Base-by-base conservation (phyloP, 768 basidiomycete species). In the Russula earlei region DNA sequence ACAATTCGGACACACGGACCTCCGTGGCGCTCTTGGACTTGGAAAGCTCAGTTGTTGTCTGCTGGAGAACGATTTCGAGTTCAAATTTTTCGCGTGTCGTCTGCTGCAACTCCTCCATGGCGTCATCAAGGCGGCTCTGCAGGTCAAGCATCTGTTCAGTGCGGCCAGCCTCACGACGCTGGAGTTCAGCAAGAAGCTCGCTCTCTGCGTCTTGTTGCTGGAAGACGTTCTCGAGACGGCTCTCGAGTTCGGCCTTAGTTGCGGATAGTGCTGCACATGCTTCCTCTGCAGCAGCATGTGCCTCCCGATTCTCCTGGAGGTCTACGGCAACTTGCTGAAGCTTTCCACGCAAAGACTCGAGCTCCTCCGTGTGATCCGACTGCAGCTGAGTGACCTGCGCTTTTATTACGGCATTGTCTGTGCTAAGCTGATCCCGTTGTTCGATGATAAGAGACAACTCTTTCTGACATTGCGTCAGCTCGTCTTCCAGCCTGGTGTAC, bases 211-310 rank as follows among this genome's bases (percentile, higher is more conserved):
- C 54, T 36, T 33, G 54, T 31, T 55, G 42, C 41, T 46, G 50
- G 31, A 38, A 41, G 42, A 36, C 42, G 19, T 17, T 15, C 15
- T 46, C 49, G 15, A 62, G 49, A n/a, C 47, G 58, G 22, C 29
- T 54, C 41, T 62, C 54, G 27, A 62, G 61, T n/a, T 55, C 54
- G 7, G 31, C 48, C 6, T 60, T 60, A 9, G 50, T 11, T 12
- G 29, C 22, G 15, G 61, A 51, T 19, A 62, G 19, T 24, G 63
- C 62, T 11, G 55, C 58, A 15, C 64, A 58, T n/a, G 66, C 63
- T 24, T 75, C 69, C 22, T 79, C 69, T 40, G 74, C 64, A 19
- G 27, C 41, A 9, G 49, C 59, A 46, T 52, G 47, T 9, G 62
- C 52, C 46, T 53, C 49, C 3, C 50, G 56, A 24, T 56, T 54